Conservation (phyloP, 2,329 filamentous ascomycete genomes). For the Trichoderma asperellum region DNA sequence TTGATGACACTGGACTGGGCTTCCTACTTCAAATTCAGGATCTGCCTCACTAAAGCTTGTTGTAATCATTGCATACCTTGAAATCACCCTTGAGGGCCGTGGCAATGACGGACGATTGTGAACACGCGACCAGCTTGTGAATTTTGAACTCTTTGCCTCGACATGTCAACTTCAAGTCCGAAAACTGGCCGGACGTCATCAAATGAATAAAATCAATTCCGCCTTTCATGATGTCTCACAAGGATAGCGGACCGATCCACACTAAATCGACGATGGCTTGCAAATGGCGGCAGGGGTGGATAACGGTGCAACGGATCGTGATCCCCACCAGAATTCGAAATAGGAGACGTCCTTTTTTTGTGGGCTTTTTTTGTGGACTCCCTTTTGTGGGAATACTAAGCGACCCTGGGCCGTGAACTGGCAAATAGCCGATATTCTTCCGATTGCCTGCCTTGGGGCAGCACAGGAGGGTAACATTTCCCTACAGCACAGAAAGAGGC, state of each 20-base stretch:
- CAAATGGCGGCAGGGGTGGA: background rate
- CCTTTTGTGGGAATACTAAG: background rate
- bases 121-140: conserved; percentile 33
- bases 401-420: background rate
- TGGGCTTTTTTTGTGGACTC: background rate
- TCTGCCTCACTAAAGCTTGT: background rate
- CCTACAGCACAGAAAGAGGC: background rate
- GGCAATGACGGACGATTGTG: conserved; percentile 31
- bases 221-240: conserved; percentile 1
- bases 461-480: background rate
- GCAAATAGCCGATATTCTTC: background rate
- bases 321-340: background rate
- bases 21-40: conserved; percentile 28
- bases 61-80: conserved; percentile 25
- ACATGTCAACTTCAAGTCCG: conserved; percentile 33
- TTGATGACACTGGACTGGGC: conserved; percentile 27
- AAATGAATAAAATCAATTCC: conserved; percentile 11
- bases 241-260: background rate
- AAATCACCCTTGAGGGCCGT: conserved; percentile 29
- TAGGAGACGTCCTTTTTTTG: background rate
- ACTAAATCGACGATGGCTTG: conserved; percentile 8
- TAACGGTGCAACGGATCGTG: background rate
- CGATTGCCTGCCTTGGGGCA: background rate
- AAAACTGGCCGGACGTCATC: conserved; percentile 31
- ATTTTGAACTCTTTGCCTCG: conserved; percentile 31